Evolutionary conservation across 192 early-diverging fungal species (phyloP).

Genomic region (Rhizophlyctis rosea): DNA sequence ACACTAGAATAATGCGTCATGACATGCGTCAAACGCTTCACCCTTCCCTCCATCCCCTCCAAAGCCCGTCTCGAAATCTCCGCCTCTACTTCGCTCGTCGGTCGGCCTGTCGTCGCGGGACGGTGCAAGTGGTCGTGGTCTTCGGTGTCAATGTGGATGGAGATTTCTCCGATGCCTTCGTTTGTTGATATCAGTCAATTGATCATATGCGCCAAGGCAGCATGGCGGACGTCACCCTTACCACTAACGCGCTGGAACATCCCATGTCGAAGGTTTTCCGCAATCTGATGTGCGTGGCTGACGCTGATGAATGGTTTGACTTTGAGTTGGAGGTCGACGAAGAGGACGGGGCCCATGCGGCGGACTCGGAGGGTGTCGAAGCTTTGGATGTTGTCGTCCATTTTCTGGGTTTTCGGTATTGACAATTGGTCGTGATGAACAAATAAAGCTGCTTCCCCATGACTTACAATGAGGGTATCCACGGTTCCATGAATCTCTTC

Average conservation of each 20-base stretch:
- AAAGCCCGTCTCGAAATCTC: conserved; percentile 16
- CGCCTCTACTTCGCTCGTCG: conserved; percentile 21
- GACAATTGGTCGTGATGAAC: not conserved
- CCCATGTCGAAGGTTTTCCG: not conserved
- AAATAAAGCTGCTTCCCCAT: not conserved
- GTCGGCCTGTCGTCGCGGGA: conserved; percentile 8
- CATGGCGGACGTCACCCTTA: too few relatives aligned
- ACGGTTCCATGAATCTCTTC: conserved; percentile 28
- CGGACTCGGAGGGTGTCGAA: conserved; percentile 49
- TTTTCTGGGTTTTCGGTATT: not conserved
- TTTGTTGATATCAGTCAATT: not conserved
- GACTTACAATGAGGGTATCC: not conserved
- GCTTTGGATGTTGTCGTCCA: conserved; percentile 28
- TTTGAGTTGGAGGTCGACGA: conserved; percentile 52
- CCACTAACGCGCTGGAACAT: not conserved
- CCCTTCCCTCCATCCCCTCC: conserved; percentile 14
- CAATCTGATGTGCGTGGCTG: conserved; percentile 36
- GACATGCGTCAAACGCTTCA: conserved; percentile 22
- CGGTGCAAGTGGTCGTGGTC: conserved; percentile 9
- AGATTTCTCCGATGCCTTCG: conserved; percentile 23
- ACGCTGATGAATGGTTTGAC: conserved; percentile 48
- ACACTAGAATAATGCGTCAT: conserved; percentile 31
- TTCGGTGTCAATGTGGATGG: conserved; percentile 38
- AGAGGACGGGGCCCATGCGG: conserved; percentile 55
- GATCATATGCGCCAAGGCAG: too few relatives aligned